These are phyloP conservation scores for Candida tetrigidarum DNA, from an alignment of 1,139 yeast genomes.

Conservation along the genomic window DNA sequence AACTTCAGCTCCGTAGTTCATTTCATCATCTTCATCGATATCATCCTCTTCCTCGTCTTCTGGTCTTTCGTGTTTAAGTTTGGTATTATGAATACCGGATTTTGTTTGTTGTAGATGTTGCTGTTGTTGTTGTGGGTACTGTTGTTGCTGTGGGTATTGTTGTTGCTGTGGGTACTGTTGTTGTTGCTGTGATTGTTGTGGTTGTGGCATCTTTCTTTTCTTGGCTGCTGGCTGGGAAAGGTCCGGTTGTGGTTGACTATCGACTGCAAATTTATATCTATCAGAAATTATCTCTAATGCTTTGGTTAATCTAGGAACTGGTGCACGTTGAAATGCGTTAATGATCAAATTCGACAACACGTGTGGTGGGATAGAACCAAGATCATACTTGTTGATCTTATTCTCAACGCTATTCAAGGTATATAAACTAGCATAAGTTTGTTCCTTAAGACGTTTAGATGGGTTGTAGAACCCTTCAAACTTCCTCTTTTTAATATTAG, in stretches of 20 bases:
- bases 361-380: slow-evolving; percentile 65
- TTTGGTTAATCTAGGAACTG: slow-evolving; percentile 57
- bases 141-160: neutral
- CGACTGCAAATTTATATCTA: slow-evolving; percentile 54
- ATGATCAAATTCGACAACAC: slow-evolving; percentile 67
- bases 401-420: slow-evolving; percentile 65
- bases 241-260: slow-evolving; percentile 2
- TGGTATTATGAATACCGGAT: neutral
- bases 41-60: slow-evolving; percentile 3
- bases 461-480: slow-evolving; percentile 42
- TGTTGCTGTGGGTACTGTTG: slow-evolving; percentile 4
- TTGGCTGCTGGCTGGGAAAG: slow-evolving; percentile 4
- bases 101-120: neutral
- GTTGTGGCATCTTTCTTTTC: neutral
- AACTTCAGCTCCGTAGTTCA: slow-evolving; percentile 42
- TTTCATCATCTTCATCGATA: slow-evolving; percentile 16
- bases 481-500: slow-evolving; percentile 39
- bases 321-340: slow-evolving; percentile 61
- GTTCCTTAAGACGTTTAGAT: slow-evolving; percentile 31
- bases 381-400: slow-evolving; percentile 68
- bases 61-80: slow-evolving; percentile 10
- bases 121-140: neutral
- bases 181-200: neutral
- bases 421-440: slow-evolving; percentile 50
- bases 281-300: slow-evolving; percentile 71